These are phyloP conservation scores for Diospyros lotus DNA, from an alignment of 148 eudicot species.

Conservation along the genomic window DNA sequence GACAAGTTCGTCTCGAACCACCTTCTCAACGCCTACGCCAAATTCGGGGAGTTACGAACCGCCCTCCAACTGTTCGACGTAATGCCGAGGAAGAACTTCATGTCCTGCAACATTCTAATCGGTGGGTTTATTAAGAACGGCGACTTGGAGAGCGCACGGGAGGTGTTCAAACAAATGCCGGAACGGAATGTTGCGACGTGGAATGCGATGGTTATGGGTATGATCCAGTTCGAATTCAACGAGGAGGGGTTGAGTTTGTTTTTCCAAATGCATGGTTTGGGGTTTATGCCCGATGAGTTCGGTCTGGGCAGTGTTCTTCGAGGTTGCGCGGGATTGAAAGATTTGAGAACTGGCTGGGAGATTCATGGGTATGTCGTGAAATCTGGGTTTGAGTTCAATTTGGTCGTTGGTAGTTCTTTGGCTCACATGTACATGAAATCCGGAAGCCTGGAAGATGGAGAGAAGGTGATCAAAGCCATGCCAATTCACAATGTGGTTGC, in stretches of 20 bases:
- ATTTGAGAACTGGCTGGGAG: constrained; percentile 46
- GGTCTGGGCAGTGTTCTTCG: constrained; percentile 67
- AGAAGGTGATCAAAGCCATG: constrained; percentile 52
- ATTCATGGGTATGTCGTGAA: constrained; percentile 58
- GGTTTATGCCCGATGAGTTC: constrained; percentile 63
- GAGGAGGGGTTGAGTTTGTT: constrained; percentile 65
- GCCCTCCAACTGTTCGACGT: constrained; percentile 41
- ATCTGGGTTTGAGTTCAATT: constrained; percentile 43
- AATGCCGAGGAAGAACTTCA: constrained; percentile 59
- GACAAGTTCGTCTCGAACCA: constrained; percentile 63
- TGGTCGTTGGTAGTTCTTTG: constrained; percentile 66
- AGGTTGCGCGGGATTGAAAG: constrained; percentile 80
- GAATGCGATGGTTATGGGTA: constrained; percentile 77
- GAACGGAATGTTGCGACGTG: constrained; percentile 70
- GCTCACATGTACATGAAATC: constrained; percentile 91
- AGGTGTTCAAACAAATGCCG: constrained; percentile 66
- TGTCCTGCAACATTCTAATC: constrained; percentile 76
- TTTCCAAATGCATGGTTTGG: constrained; percentile 43
- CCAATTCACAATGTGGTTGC: constrained; percentile 46
- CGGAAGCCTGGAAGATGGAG: constrained; percentile 56
- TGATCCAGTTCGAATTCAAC: constrained; percentile 49
- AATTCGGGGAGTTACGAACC: constrained; percentile 39
- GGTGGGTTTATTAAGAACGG: constrained; percentile 56
- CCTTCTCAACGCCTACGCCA: constrained; percentile 55
- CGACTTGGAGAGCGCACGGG: constrained; percentile 45